Conservation (phyloP, 2,329 filamentous ascomycete genomes). For the Cladosporium sp. region DNA sequence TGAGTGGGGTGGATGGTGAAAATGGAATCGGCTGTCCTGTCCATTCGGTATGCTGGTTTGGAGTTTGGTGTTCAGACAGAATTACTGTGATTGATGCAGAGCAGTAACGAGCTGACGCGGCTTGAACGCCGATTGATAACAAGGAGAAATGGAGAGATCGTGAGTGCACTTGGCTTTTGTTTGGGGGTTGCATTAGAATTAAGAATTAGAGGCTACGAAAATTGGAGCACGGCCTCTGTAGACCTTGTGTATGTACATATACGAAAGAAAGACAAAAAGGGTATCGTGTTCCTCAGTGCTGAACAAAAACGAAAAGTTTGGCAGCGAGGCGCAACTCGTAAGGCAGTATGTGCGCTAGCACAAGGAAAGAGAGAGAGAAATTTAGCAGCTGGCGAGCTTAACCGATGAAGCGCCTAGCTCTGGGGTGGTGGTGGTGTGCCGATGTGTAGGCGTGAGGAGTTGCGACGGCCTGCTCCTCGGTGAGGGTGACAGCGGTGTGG, state of each 20-base stretch:
- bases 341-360: neutral
- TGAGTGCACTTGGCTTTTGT: neutral
- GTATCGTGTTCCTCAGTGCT: neutral
- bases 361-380: neutral
- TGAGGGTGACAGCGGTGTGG: neutral
- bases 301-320: neutral
- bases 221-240: neutral
- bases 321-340: neutral
- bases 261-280: neutral
- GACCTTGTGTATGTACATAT: neutral
- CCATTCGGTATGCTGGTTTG: neutral
- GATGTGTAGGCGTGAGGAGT: neutral
- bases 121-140: neutral
- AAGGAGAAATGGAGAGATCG: neutral
- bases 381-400: neutral
- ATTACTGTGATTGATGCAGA: too few relatives aligned
- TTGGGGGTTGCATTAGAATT: neutral
- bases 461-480: neutral
- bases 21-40: too few relatives aligned
- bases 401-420: slow-evolving; percentile 2
- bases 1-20: neutral
- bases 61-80: too few relatives aligned
- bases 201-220: slow-evolving; percentile 3
- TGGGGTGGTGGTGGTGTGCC: slow-evolving; percentile 1
- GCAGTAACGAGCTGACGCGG: too few relatives aligned